Evolutionary conservation across 2,329 filamentous ascomycete species (phyloP).

Genomic region (Fusarium incarnatum): DNA sequence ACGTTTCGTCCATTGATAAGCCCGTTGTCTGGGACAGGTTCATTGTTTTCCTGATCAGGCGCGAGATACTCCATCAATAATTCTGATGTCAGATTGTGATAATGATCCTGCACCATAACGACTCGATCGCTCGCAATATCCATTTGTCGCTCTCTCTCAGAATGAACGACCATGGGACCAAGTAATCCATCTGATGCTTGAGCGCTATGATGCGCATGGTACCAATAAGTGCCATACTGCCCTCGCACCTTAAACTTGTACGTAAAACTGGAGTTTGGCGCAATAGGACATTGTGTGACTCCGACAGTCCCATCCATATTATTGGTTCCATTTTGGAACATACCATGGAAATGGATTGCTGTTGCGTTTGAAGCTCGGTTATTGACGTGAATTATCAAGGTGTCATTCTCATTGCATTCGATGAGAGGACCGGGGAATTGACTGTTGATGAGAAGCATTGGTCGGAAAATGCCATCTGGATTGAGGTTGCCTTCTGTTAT

Average conservation of each 20-base stretch:
- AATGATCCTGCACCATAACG: slow-evolving; percentile 79
- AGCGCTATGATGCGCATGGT: slow-evolving; percentile 74
- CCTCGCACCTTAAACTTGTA: slow-evolving; percentile 74
- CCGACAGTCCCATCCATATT: slow-evolving; percentile 79
- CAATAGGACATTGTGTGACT: slow-evolving; percentile 75
- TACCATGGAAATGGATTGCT: slow-evolving; percentile 80
- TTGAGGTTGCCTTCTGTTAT: slow-evolving; percentile 68
- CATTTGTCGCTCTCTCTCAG: slow-evolving; percentile 57
- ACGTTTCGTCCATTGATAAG: slow-evolving; percentile 68
- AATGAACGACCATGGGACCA: slow-evolving; percentile 74
- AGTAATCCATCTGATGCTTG: slow-evolving; percentile 77
- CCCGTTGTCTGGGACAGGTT: slow-evolving; percentile 74
- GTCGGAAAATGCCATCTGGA: slow-evolving; percentile 68
- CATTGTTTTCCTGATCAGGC: slow-evolving; percentile 66
- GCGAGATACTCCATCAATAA: slow-evolving; percentile 67
- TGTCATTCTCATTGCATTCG: slow-evolving; percentile 79
- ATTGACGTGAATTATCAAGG: slow-evolving; percentile 73
- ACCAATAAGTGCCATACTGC: slow-evolving; percentile 65
- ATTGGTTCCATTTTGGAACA: slow-evolving; percentile 81
- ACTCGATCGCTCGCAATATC: slow-evolving; percentile 63
- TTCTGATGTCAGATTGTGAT: slow-evolving; percentile 67
- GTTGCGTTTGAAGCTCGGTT: slow-evolving; percentile 76
- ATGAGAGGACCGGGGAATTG: slow-evolving; percentile 80
- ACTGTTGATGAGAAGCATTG: slow-evolving; percentile 78
- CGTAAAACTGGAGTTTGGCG: slow-evolving; percentile 70